phyloP scores from a whole-genome alignment of 345 rosid species.

The Ailanthus altissimus region DNA sequence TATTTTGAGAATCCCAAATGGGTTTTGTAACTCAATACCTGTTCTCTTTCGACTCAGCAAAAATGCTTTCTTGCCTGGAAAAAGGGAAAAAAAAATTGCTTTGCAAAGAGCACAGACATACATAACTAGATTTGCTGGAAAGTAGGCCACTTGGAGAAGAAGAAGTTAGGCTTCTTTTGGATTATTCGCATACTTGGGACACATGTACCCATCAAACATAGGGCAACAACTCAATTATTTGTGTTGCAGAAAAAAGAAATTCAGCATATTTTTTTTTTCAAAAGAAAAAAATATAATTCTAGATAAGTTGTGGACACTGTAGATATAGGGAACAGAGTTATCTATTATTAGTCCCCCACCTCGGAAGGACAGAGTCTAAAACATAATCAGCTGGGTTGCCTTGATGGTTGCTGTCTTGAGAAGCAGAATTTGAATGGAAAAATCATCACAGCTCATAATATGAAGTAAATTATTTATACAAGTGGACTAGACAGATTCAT shows the following conservation, averaged over 20 bases:
- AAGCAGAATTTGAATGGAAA: neutral
- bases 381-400: neutral
- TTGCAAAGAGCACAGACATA: conserved; percentile 13
- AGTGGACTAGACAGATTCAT: neutral
- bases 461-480: neutral
- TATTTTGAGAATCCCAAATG: neutral
- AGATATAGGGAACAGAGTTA: conserved; percentile 17
- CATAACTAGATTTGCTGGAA: conserved; percentile 21
- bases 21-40: neutral
- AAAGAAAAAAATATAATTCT: neutral
- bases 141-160: conserved; percentile 20
- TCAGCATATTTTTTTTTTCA: neutral
- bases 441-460: neutral
- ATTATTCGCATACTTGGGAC: neutral
- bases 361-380: neutral
- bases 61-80: neutral
- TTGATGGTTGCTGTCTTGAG: neutral
- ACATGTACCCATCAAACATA: conserved; percentile 14
- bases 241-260: neutral
- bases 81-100: neutral
- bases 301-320: neutral
- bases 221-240: conserved; percentile 20
- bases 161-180: conserved; percentile 1
- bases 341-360: conserved; percentile 23
- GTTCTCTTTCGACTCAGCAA: conserved; percentile 6